Evolutionary conservation across 2,329 filamentous ascomycete genomes (phyloP), one percentile per base, ranked within the genome.

Genomic region (Aspergillus transmontanensis): DNA sequence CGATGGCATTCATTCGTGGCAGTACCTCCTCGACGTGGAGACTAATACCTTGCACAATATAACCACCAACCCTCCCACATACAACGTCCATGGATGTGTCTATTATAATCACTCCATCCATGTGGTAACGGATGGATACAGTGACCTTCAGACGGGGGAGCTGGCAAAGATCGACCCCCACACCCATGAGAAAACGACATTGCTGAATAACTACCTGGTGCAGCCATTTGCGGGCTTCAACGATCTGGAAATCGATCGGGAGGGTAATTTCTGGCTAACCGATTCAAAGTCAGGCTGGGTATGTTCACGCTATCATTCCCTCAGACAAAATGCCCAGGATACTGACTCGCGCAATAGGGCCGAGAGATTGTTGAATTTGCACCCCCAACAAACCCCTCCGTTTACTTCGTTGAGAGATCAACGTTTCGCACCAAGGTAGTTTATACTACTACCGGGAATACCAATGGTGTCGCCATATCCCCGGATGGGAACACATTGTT

Each of bases 381-480:
- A 16, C 62, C 58, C 0, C 64, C 62, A 3, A 64, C 60, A 28
- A 57, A 50, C 41, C 62, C 64, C 11, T 60, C 62, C 9, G 57
- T 66, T 28, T 66, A 66, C 51, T 66, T 64, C 30, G 48, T 64
- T 28, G 51, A 66, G 3, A n/a, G 43, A 2, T 48, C 41, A 0
- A 66, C 62, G 1, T 43, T 62, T 39, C 62, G 58, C 19, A 26
- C 58, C 14, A 64, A 62, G 19, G 43, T 59, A 6, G 54, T 63
- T 0, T 55, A 59, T n/a, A 61, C 51, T 19, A 64, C 64, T 0
- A 57, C 41, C 30, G 59, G 62, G 4, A 64, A 66, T 39, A 66
- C 72, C 2, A 72, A 74, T 60, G 66, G 65, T 12, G 64, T 71
- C 2, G 71, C 73, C 39, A 64, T 74, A 12, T 70, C 68, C 7